Base-by-base conservation (phyloP, 805 yeast genomes). In the Pichia scutulata region DNA sequence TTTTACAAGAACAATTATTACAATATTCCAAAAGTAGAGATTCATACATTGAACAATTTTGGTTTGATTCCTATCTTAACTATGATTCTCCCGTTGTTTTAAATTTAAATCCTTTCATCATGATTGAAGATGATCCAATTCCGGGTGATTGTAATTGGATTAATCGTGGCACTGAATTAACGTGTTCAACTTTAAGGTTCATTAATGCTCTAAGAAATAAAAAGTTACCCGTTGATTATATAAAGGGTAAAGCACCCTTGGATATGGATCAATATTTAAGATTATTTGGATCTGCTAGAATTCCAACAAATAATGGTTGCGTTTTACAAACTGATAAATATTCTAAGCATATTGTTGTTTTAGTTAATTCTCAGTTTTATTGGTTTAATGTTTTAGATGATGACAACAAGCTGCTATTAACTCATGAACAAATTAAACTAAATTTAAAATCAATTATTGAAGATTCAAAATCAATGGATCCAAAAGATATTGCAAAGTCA, bases 201-300 rank as follows among this genome's bases (percentile, higher is more conserved):
- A 79, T 88, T 43, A 76, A 88, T 54, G 95, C 95, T 16, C 70
- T 89, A 52, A 78, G 93, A 56, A 77, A 82, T 54, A 81, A 84
- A 44, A 88, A 86, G 37, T 72, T 89, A 49, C 80, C 84, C 7
- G 83, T 84, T 0, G 97, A 89, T 64, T 68, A 65, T 47, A 70
- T 85, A 55, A 79, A 81, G 50, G 81, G 80, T 50, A 80, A 78
- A 12, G 67, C 67, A 41, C 81, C 87, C 0, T 72, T 89, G 47
- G 89, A 92, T 68, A 89, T 89, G 97, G 92, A 88, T 63, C 97
- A 89, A 66, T 89, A 89, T 69, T 78, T 84, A 21, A 83, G 86
- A 66, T 71, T 89, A 52, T 89, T 89, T 70, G 97, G 96, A 2
- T 82, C 95, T 25, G 77, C 95, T 3, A 74, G 97, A 63, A 84